Base-by-base conservation (phyloP, 805 yeast species). In the Saccharomyces kudriavzevii region DNA sequence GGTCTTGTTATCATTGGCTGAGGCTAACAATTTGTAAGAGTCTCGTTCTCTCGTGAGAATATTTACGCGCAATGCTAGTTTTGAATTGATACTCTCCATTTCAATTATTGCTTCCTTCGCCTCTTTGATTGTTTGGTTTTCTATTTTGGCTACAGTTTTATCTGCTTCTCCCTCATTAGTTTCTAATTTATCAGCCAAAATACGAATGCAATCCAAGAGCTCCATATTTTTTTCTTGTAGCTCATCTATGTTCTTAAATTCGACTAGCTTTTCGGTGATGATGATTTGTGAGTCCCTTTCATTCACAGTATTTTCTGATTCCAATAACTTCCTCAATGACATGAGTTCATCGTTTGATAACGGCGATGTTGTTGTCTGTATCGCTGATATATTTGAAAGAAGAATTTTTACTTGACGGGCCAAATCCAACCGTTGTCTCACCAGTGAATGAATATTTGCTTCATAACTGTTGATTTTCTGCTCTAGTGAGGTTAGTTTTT, bases 341-440 rank as follows among this genome's bases (percentile, higher is more conserved):
- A 74, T 74, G 58, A 78, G 77, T 62, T 92, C 97, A 13, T 79
- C 79, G 0, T 75, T 68, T 4, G 86, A 78, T 40, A 92, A 70
- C 8, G 92, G 87, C 43, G 75, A 72, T 40, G 80, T 80, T n/a
- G 79, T 73, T 50, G 76, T 77, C 11, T 77, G 79, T 48, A 82
- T 76, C 1, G 85, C 72, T 28, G 82, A 75, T 1, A 87, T 74
- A 63, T 87, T 89, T 14, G 85, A 78, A 40, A 92, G 74, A 40
- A 90, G 75, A 49, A 77, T 78, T 59, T 87, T 89, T n/a, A 94
- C 78, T 66, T 92, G 98, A 46, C 83, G 81, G 5, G 95, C 87
- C 43, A 92, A 72, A 63, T 92, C 97, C 28, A 77, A 71, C 46
- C 85, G 79, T 58, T 85, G 82, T 53, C 77, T 79, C 47, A 77